phyloP scores from a whole-genome alignment of 306 rosid species.

The Calophaca sinica region DNA sequence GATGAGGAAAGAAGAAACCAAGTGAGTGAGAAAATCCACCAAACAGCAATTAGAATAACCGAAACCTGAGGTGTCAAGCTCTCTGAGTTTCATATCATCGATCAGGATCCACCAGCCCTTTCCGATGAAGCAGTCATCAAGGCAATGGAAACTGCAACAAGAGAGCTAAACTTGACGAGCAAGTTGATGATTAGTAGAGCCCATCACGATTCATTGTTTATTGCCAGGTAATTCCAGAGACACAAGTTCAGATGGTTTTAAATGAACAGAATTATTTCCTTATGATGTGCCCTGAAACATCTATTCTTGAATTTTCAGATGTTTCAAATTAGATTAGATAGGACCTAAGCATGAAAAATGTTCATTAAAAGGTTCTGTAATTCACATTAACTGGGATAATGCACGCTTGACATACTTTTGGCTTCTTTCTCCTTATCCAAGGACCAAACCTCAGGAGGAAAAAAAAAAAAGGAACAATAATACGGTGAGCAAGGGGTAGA shows the following conservation, averaged over 20 bases:
- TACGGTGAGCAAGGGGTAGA: too few species aligned
- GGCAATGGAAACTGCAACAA: constrained; percentile 78
- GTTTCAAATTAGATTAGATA: neutral
- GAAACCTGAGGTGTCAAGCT: constrained; percentile 71
- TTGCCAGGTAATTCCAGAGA: constrained; percentile 78
- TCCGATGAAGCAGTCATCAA: constrained; percentile 67
- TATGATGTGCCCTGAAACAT: constrained; percentile 1
- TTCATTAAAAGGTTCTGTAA: constrained; percentile 3
- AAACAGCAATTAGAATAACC: constrained; percentile 72
- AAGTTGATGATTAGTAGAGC: constrained; percentile 96
- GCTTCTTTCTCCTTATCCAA: too few species aligned
- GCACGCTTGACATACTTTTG: neutral
- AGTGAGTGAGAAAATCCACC: constrained; percentile 75
- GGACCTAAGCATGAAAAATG: constrained; percentile 13
- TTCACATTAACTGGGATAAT: constrained; percentile 5
- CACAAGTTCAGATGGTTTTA: constrained; percentile 32
- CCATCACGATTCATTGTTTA: constrained; percentile 89
- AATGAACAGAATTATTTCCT: constrained; percentile 21
- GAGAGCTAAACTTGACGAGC: constrained; percentile 78
- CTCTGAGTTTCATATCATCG: constrained; percentile 73
- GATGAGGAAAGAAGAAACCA: constrained; percentile 79
- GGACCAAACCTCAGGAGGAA: too few species aligned
- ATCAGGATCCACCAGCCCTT: constrained; percentile 94
- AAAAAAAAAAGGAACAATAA: too few species aligned
- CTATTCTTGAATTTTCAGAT: constrained; percentile 13